These are phyloP conservation scores for Obba rivulosa DNA, from an alignment of 768 basidiomycete genomes.

Conservation along the genomic window DNA sequence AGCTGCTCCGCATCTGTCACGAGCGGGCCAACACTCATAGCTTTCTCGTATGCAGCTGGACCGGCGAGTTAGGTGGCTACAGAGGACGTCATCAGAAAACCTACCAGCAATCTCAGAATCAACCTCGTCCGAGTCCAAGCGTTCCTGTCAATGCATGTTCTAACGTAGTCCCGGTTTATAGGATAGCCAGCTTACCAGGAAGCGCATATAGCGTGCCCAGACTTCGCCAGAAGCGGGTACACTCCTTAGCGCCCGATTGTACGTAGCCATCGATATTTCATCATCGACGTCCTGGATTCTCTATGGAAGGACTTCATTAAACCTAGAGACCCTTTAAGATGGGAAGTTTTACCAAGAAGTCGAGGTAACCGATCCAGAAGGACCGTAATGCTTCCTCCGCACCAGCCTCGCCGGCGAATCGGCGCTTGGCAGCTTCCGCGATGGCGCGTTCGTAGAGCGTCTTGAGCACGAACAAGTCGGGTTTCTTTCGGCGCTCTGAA, in stretches of 20 bases:
- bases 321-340: neutral
- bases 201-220: conserved; percentile 74
- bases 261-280: conserved; percentile 36
- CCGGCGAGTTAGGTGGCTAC: neutral
- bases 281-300: conserved; percentile 41
- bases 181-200: conserved; percentile 42
- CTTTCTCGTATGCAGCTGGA: conserved; percentile 54
- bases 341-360: conserved; percentile 51
- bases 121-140: conserved; percentile 23
- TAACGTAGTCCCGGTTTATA: no score
- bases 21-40: conserved; percentile 49
- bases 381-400: conserved; percentile 53
- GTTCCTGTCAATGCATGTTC: conserved; percentile 33
- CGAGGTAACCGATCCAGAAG: conserved; percentile 74
- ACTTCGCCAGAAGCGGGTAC: conserved; percentile 73
- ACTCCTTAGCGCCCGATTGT: conserved; percentile 61
- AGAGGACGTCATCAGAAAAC: neutral
- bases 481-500: conserved; percentile 53
- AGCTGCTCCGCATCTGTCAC: conserved; percentile 60
- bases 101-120: conserved; percentile 19
- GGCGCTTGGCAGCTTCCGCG: conserved; percentile 58
- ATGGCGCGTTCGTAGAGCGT: conserved; percentile 72
- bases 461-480: conserved; percentile 50
- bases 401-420: conserved; percentile 47
- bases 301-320: conserved; percentile 22